Evolutionary conservation across 768 basidiomycete species (phyloP).

Genomic region (button mushroom (Agaricus bisporus)): DNA sequence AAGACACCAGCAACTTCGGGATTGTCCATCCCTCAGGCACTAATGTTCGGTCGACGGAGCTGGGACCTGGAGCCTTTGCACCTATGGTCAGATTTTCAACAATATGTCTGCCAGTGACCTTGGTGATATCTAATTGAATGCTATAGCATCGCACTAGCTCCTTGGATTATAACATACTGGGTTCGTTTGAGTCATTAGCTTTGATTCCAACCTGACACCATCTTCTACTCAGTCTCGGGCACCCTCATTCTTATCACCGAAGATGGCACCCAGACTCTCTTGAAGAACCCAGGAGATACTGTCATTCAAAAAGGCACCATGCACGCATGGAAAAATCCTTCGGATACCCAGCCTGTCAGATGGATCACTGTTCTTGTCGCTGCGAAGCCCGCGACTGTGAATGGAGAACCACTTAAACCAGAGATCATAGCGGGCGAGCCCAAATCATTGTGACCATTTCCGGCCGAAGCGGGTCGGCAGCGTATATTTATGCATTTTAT

Average conservation of each 20-base stretch:
- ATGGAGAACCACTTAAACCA: constrained; percentile 34
- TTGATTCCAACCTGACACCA: constrained; percentile 3
- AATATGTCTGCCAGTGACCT: not conserved
- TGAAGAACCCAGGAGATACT: constrained; percentile 50
- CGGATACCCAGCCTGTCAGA: constrained; percentile 36
- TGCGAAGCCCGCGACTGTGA: constrained; percentile 45
- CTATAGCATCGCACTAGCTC: constrained; percentile 46
- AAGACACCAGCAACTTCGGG: constrained; percentile 32
- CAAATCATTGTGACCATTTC: not conserved
- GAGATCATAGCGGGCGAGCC: constrained; percentile 15
- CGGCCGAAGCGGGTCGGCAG: not conserved
- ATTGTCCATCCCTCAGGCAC: constrained; percentile 39
- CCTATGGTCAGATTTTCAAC: constrained; percentile 35
- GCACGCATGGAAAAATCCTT: constrained; percentile 60
- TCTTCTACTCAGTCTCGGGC: constrained; percentile 37
- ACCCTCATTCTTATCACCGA: constrained; percentile 51
- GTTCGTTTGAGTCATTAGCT: constrained; percentile 23
- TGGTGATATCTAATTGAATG: not conserved
- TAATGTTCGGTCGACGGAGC: constrained; percentile 45
- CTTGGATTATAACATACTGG: constrained; percentile 55
- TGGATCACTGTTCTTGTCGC: constrained; percentile 50
- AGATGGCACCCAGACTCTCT: constrained; percentile 45
- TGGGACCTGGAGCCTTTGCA: constrained; percentile 44
- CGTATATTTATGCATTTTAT: not conserved
- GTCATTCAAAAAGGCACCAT: constrained; percentile 53